These are phyloP conservation scores for Podospora pseudopauciseta DNA, from an alignment of 495 filamentous ascomycete genomes.

Conservation along the genomic window DNA sequence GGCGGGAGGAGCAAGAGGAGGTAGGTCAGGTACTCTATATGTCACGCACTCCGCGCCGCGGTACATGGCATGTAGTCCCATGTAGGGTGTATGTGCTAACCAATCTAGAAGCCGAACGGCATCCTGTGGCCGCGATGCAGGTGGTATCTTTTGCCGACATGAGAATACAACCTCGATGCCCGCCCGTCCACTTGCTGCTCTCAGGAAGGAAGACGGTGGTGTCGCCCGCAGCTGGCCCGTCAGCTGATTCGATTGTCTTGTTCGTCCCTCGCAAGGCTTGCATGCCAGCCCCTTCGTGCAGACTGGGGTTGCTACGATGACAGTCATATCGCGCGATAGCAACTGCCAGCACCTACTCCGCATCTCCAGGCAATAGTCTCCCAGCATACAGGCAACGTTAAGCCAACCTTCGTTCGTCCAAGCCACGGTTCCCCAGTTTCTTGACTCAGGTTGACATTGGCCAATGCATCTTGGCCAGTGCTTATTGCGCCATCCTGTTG, in stretches of 20 bases:
- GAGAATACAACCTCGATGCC: conserved; percentile 20
- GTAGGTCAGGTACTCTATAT: conserved; percentile 1
- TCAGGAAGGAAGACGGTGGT: neutral
- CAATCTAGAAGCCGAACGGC: neutral
- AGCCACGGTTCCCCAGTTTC: neutral
- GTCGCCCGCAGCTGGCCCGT: conserved; percentile 5
- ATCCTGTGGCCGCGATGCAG: conserved; percentile 18
- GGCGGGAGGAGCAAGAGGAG: neutral
- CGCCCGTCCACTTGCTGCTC: conserved; percentile 16
- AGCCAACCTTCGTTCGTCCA: neutral
- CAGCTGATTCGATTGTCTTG: conserved; percentile 31
- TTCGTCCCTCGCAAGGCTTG: conserved; percentile 22
- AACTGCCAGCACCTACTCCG: neutral
- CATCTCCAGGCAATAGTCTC: neutral
- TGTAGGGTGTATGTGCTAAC: neutral
- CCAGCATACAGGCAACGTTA: neutral
- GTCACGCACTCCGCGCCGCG: neutral
- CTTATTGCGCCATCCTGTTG: conserved; percentile 20
- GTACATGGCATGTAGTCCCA: neutral
- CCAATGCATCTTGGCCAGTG: neutral
- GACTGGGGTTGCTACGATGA: conserved; percentile 10
- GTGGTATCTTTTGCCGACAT: conserved; percentile 31
- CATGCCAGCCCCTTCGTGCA: conserved; percentile 27
- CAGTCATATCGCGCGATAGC: neutral
- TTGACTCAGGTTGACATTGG: conserved; percentile 4